phyloP scores from a whole-genome alignment of 805 yeast genomes.

The Candida tallmaniae region DNA sequence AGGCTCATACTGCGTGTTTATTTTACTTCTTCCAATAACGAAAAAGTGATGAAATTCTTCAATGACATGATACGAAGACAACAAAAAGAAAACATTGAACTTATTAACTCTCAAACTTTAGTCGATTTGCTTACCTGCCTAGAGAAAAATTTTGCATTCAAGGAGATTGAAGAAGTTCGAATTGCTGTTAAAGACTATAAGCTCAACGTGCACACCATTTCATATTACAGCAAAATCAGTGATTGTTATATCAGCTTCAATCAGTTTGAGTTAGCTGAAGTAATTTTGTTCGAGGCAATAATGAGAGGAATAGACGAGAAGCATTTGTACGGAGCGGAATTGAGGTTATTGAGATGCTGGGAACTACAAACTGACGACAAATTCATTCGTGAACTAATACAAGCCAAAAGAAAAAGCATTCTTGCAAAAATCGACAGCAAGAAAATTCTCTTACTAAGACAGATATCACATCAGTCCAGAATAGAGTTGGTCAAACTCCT shows the following conservation, averaged over 20 bases:
- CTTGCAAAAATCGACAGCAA: no score
- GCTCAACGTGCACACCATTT: constrained; percentile 16
- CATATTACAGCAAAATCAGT: constrained; percentile 23
- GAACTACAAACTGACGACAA: no score
- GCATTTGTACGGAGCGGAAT: constrained; percentile 22
- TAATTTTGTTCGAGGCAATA: constrained; percentile 28
- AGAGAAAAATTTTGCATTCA: constrained; percentile 16
- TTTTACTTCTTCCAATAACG: constrained; percentile 21
- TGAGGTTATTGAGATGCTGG: constrained; percentile 31
- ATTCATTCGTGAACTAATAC: no score
- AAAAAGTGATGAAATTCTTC: constrained; percentile 24
- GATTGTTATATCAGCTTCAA: constrained; percentile 25
- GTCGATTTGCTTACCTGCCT: constrained; percentile 18
- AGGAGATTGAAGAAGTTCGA: constrained; percentile 16
- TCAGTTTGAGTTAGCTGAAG: constrained; percentile 30
- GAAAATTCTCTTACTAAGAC: no score
- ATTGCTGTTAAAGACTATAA: constrained; percentile 15
- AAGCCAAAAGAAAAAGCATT: no score
- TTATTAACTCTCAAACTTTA: constrained; percentile 17
- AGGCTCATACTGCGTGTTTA: constrained; percentile 24
- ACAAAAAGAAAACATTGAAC: constrained; percentile 7
- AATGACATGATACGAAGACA: constrained; percentile 17
- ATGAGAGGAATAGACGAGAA: constrained; percentile 14
- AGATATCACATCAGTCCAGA: no score
- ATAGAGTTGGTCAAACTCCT: no score